Evolutionary conservation across 1,284 basidiomycete species (phyloP), one percentile per base, ranked within the genome.

Genomic region (Laetiporus sulphureus): DNA sequence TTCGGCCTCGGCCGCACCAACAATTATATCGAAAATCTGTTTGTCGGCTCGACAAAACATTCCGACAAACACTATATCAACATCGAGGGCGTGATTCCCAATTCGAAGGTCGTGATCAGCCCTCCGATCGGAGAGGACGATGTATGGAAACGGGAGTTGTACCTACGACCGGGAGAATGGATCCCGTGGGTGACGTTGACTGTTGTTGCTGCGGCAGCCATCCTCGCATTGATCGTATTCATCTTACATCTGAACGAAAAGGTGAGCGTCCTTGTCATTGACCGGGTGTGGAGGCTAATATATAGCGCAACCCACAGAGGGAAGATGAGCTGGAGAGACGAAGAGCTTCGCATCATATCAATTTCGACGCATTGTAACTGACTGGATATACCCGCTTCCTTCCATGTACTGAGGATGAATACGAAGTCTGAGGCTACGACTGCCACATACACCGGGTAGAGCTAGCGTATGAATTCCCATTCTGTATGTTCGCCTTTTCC

Each of bases 1-100:
- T 91, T 99, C 58, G 96, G 96, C 1, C 80, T 99, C 2, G 96
- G 96, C 0, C 79, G 96, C 32, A 99, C 95, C n/a, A 99, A 99
- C 67, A 99, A 99, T 63, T 99, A 99, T 65, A 91, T 99, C 56
- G 96, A 99, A 71, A 94, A 93, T 59, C 73, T 96, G 3, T 92
- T 93, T 58, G 86, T 95, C 7, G 93, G 93, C 11, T 84, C 89
- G 2, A 94, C 91, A 3, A 74, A 89, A 22, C 80, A 88, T 50
- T 65, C 72, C 4, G 54, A 64, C 29, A 61, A 80, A 34, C 88
- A 96, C 57, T 87, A 71, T 51, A 89, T 95, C 59, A 83, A 86
- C 53, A 83, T 99, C 71, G 96, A 99, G 59, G 93, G 94, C 21
- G 83, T 99, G 13, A 92, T 99, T 33, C 96, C 96, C 1, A 99